Base-by-base conservation (phyloP, 306 rosid genomes). In the Spatholobus suberectus region DNA sequence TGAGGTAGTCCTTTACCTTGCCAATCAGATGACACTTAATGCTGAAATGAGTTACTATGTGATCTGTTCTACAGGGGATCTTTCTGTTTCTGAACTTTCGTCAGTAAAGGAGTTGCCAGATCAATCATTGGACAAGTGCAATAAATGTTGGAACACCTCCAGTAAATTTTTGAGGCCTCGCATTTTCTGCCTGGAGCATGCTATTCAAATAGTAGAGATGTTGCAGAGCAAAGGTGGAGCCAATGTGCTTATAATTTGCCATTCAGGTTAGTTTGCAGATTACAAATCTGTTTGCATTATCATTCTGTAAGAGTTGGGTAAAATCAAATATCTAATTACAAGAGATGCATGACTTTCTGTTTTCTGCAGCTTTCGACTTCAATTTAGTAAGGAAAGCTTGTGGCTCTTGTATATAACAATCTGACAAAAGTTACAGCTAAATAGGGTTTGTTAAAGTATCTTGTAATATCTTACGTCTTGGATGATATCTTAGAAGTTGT, bases 101-200 rank as follows among this genome's bases (percentile, higher is more conserved):
- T 76, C 78, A 34, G 74, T 63, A 47, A 85, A 84, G 76, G 89
- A 85, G 84, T 86, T 77, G 10, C 73, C 80, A 9, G 55, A 83
- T 74, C 90, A 82, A 65, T 87, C 89, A 57, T 29, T 82, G 67
- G 80, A 66, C 78, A 79, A 83, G 67, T 81, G 69, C 69, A 89
- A 77, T 32, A 82, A 57, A n/a, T 80, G 70, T 68, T 90, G 96
- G 98, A 85, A 89, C 75, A 77, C 89, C 44, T 79, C 85, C 62
- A 62, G 85, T 75, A 91, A 89, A 69, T 87, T 89, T 88, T 83
- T 90, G 55, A 94, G 98, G 84, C 99, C 99, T 24, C 90, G 97
- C 79, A 91, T 94, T 77, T 96, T 96, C 90, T 96, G 99, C 88
- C 83, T 96, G 88, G 97, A 91, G 88, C 99, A 96, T 69, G 97